Percentiles rank a stretch among this genome's conserved stretches.
Conservation (phyloP, 1,284 basidiomycete species). For the Trametes hirsuta region DNA sequence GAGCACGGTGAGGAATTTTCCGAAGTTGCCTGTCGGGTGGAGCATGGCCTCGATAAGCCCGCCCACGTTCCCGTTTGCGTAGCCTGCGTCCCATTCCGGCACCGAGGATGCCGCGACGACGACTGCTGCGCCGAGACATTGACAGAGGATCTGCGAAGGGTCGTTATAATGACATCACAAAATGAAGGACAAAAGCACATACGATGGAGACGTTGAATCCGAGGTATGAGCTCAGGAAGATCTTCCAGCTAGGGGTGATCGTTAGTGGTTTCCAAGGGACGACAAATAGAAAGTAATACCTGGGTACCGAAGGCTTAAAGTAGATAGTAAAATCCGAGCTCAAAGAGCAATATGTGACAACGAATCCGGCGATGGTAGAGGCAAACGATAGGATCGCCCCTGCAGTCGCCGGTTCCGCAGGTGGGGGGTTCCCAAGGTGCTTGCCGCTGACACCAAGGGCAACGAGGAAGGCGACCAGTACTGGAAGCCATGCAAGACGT, state of each 20-base stretch:
- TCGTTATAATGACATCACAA: background rate
- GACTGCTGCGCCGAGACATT: slow-evolving; percentile 80
- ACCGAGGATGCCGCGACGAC: slow-evolving; percentile 63
- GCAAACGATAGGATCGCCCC: slow-evolving; percentile 63
- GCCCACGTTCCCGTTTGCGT: slow-evolving; percentile 64
- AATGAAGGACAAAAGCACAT: slow-evolving; percentile 22
- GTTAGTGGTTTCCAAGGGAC: background rate
- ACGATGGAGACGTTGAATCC: slow-evolving; percentile 77
- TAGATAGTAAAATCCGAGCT: slow-evolving; percentile 79
- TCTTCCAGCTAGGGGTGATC: slow-evolving; percentile 50
- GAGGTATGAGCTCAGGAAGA: slow-evolving; percentile 77
- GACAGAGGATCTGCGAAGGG: slow-evolving; percentile 50
- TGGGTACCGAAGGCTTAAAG: slow-evolving; percentile 56
- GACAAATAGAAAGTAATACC: slow-evolving; percentile 37
- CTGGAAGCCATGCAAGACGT: slow-evolving; percentile 76
- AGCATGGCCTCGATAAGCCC: slow-evolving; percentile 81
- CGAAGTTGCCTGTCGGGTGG: slow-evolving; percentile 71
- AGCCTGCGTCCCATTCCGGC: slow-evolving; percentile 68
- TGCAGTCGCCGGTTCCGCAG: slow-evolving; percentile 55
- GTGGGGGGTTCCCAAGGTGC: slow-evolving; percentile 50
- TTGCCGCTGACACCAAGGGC: slow-evolving; percentile 76
- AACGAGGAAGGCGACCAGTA: slow-evolving; percentile 77
- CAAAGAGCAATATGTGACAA: slow-evolving; percentile 67
- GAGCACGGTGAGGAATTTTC: slow-evolving; percentile 86
- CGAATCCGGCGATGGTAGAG: slow-evolving; percentile 73